Base-by-base conservation (phyloP, 805 yeast genomes). In the Barnettozyma siamensis region DNA sequence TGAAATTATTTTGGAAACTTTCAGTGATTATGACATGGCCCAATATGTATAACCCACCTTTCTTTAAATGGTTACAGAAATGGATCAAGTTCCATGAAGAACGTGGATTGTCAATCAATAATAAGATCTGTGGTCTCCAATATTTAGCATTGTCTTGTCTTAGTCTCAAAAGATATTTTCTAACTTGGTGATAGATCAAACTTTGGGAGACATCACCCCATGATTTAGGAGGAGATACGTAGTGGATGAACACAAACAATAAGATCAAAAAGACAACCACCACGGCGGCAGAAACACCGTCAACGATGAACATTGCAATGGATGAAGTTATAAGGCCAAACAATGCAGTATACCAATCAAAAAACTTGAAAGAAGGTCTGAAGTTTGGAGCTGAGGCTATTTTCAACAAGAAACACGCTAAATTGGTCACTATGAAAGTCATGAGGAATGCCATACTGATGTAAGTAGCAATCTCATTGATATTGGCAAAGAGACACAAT, bases 181-280 rank as follows among this genome's bases (percentile, higher is more conserved):
- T 70, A 10, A 93, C 98, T 63, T 93, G 99, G 59, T 93, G 99
- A 60, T 93, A 93, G 37, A 93, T 91, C 46, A 93, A 71, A 32
- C 89, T 78, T 62, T 93, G 99, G 3, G 98, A 89, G 19, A 93
- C 97, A 63, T 93, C 99, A 28, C 99, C 99, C 89, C 96, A 93
- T 27, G 89, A 84, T 58, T 88, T 88, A 6, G 99, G 97, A 2
- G 97, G 96, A 10, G 96, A 84, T 38, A 78, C 73, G 56, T 88
- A 88, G 59, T 93, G 98, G 49, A 93, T 93, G 40, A 84, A 60
- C 34, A 88, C 57, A 51, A 93, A 84, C 33, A 93, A 64, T 15
- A 80, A 66, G 31, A 78, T 59, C 52, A 88, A 69, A 41, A 82
- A 76, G 10, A 81, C 63, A 21, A 88, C 75, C 20, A 89, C 81